Evolutionary conservation across 2,329 filamentous ascomycete genomes (phyloP).

Genomic region (Colletotrichum sublineola): DNA sequence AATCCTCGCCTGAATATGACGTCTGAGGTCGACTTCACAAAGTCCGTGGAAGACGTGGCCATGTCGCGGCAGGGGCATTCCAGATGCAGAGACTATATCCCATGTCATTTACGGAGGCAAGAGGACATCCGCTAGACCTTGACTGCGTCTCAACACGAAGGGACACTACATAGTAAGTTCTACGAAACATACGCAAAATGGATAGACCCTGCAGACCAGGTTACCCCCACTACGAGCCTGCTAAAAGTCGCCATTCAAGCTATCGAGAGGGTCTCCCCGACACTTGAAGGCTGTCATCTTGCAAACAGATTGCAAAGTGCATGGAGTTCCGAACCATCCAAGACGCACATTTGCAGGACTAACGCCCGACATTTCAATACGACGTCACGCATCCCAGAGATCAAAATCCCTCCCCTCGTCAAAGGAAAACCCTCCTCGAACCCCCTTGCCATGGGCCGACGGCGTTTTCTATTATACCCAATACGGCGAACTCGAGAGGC

Average conservation of each 20-base stretch:
- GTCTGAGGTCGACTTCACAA: conserved; percentile 40
- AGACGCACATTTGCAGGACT: not conserved
- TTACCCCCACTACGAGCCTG: not conserved
- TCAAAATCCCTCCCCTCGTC: conserved; percentile 30
- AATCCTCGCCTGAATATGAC: conserved; percentile 36
- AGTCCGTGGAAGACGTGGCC: conserved; percentile 31
- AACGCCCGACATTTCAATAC: conserved; percentile 20
- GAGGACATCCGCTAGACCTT: not conserved
- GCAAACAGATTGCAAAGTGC: conserved; percentile 43
- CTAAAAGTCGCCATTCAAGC: conserved; percentile 3
- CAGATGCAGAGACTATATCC: conserved; percentile 35
- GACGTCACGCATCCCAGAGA: conserved; percentile 33
- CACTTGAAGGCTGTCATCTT: conserved; percentile 37
- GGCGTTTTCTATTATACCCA: conserved; percentile 43
- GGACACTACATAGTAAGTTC: not conserved
- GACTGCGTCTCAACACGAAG: not conserved
- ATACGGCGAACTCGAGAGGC: conserved; percentile 34
- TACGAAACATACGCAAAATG: conserved; percentile 37
- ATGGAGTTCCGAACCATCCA: not conserved
- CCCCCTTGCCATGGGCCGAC: conserved; percentile 41
- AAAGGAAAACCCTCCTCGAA: conserved; percentile 32
- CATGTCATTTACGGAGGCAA: conserved; percentile 43
- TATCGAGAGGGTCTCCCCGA: conserved; percentile 14
- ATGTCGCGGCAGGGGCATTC: conserved; percentile 23
- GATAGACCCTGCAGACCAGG: conserved; percentile 1